These are phyloP conservation scores for Dovyalis caffra DNA, from an alignment of 345 rosid species.

Conservation along the genomic window DNA sequence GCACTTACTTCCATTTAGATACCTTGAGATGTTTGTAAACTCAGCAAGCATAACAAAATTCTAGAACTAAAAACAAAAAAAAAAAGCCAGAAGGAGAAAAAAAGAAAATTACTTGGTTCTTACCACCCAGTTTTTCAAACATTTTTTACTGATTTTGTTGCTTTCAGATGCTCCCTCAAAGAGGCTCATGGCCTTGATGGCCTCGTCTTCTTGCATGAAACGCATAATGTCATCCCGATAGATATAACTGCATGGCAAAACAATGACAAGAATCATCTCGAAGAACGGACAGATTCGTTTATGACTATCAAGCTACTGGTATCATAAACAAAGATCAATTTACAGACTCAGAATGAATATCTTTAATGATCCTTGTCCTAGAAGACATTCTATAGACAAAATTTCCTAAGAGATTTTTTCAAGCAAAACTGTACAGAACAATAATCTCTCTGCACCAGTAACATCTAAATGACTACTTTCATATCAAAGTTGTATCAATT, in stretches of 20 bases:
- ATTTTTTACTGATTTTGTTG: slow-evolving; percentile 31
- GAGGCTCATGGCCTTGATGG: slow-evolving; percentile 23
- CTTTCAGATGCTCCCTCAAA: slow-evolving; percentile 35
- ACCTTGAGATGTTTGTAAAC: background rate
- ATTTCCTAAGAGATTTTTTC: background rate
- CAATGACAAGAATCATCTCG: background rate
- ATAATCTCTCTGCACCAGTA: background rate
- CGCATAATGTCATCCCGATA: slow-evolving; percentile 29
- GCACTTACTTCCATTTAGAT: background rate
- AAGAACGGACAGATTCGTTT: too few relatives aligned
- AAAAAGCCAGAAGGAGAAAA: background rate
- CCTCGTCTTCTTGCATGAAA: slow-evolving; percentile 36
- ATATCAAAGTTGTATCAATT: background rate
- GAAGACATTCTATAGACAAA: background rate
- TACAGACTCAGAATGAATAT: background rate
- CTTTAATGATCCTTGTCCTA: background rate
- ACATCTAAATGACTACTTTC: background rate
- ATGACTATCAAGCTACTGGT: background rate
- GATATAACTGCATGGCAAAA: slow-evolving; percentile 16
- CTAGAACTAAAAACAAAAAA: background rate
- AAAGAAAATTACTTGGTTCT: background rate
- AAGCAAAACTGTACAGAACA: background rate
- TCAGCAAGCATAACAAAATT: background rate
- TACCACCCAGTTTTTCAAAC: slow-evolving; percentile 41
- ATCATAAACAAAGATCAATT: background rate